Evolutionary conservation across 1,284 basidiomycete species (phyloP), one percentile per base, ranked within the genome.

Genomic region (Sphagnurus paluster): DNA sequence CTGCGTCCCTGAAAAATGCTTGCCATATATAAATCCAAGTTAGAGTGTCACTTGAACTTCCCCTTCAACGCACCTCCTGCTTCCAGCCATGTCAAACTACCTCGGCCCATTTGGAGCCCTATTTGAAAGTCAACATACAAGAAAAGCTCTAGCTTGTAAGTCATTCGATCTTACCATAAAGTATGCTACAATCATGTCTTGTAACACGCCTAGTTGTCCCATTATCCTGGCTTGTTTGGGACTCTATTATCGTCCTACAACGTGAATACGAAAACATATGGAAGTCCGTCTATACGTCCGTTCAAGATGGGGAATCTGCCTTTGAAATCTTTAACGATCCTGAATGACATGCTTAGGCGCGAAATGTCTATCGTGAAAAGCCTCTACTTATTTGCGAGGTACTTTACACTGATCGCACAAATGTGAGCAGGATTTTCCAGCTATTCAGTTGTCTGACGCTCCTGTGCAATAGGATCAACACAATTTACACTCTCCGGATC

Each of bases 151-250:
- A 8, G n/a, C 34, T 10, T 7, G 34, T 36, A 21, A 6, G 34
- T 34, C 2, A 16, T 19, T 6, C n/a, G 16, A 34, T 32, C 14
- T 8, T 19, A 6, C 20, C 14, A 10, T 19, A 2, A n/a, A 4
- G n/a, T 16, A n/a, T 14, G n/a, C n/a, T n/a, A n/a, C n/a, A n/a
- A n/a, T n/a, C n/a, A 32, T 5, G 13, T 4, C 32, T 34, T 6
- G 20, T 16, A 42, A 17, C 32, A 5, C 4, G 16, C 16, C 5
- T 13, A 44, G 43, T 44, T 20, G 20, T 19, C 26, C 9, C 36
- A 13, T 19, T 36, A 16, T 26, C 42, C 5, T 43, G 42, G 42
- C 24, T 43, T 3, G 42, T 36, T 11, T 43, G 42, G 42, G 42
- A 43, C 25, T 35, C 33, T 17, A 25, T 43, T 17, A 4, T 43